These are phyloP conservation scores for Raphanus sativus DNA, from an alignment of 345 rosid genomes.

Conservation along the genomic window DNA sequence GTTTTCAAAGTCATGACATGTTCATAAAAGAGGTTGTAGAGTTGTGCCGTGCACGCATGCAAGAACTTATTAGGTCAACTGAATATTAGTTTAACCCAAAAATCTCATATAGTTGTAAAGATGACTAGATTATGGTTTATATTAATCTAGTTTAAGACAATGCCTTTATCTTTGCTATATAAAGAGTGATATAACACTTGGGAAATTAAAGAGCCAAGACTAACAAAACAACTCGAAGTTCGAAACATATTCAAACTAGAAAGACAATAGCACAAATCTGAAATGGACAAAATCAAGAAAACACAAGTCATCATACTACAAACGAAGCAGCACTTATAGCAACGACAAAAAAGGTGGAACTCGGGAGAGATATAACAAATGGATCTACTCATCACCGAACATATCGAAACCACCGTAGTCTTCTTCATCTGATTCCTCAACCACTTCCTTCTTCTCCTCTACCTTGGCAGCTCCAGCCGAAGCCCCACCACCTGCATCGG, in stretches of 20 bases:
- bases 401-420: conserved; percentile 41
- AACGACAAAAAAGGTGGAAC: conserved; percentile 3
- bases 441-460: conserved; percentile 37
- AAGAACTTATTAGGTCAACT: neutral
- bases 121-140: neutral
- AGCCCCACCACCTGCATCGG: conserved; percentile 32
- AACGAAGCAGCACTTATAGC: conserved; percentile 5
- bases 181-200: too few species aligned
- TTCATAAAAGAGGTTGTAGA: too few species aligned
- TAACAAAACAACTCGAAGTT: neutral
- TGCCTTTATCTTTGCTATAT: too few species aligned
- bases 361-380: neutral
- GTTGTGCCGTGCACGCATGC: neutral
- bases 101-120: neutral
- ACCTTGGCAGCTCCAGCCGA: conserved; percentile 28
- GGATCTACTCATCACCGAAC: conserved; percentile 32
- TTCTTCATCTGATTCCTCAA: conserved; percentile 41
- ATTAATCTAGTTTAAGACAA: too few species aligned
- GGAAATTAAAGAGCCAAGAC: neutral
- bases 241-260: neutral
- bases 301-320: conserved; percentile 5
- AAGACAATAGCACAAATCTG: conserved; percentile 10
- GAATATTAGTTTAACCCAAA: neutral
- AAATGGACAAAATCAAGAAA: conserved; percentile 18
- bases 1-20: too few species aligned